phyloP scores from a whole-genome alignment of 345 rosid species.

The Pistacia vera region DNA sequence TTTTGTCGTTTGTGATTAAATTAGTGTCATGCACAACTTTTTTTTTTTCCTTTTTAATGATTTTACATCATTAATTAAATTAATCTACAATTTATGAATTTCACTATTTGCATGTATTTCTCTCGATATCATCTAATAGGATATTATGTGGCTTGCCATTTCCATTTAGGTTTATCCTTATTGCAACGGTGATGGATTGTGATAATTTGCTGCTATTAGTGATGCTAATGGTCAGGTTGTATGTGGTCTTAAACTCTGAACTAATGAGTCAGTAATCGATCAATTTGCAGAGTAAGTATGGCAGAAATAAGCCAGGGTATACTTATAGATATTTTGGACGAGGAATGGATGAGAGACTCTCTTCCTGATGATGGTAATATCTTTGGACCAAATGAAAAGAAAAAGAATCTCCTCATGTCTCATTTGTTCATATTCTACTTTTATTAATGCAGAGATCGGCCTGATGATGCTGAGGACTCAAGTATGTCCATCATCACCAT shows the following conservation, averaged over 20 bases:
- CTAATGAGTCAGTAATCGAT: not conserved
- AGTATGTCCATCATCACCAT: constrained; percentile 44
- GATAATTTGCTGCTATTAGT: not conserved
- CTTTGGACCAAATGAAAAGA: not conserved
- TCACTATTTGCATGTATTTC: too few species aligned
- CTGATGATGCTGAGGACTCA: constrained; percentile 89
- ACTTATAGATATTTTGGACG: constrained; percentile 88
- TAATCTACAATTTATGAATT: too few species aligned
- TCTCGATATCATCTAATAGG: too few species aligned
- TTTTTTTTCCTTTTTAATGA: too few species aligned
- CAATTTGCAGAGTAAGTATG: constrained; percentile 40
- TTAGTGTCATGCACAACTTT: too few species aligned
- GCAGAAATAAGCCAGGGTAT: constrained; percentile 74
- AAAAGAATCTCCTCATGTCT: not conserved
- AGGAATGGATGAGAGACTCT: constrained; percentile 97
- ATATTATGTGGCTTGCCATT: not conserved
- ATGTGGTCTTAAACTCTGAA: not conserved
- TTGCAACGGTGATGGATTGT: not conserved
- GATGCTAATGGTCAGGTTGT: not conserved
- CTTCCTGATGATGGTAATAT: constrained; percentile 81
- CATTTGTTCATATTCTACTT: constrained; percentile 9
- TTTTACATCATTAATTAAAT: too few species aligned
- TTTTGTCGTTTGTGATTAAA: too few species aligned
- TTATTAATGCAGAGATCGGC: constrained; percentile 61
- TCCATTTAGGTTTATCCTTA: not conserved